Base-by-base conservation (phyloP, 306 rosid species). In the Glycyrrhiza uralensis region DNA sequence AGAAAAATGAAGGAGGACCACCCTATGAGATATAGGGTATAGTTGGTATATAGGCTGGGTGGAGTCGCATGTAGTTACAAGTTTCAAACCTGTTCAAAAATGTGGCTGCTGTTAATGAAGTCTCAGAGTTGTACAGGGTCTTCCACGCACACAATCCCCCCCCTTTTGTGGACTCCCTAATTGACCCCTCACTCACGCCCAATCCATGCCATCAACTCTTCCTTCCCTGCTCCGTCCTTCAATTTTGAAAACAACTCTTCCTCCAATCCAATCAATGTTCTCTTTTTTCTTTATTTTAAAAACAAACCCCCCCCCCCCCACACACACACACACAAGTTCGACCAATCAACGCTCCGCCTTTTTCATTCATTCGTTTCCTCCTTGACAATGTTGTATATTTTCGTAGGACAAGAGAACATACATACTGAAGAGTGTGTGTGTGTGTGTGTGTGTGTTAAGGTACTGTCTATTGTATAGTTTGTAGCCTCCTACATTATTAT, bases 21-120 rank as follows among this genome's bases (percentile, higher is more conserved):
- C 81, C 11, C 88, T 83, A 66, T 4, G 15, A n/a, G n/a, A 38
- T 71, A 7, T 57, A 58, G 76, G 5, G 29, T 62, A 64, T 35
- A 20, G 42, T 3, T 6, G 8, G 14, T 66, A 55, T 69, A 9
- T 55, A 60, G 76, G 6, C 33, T 70, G 58, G 24, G 17, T 9
- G 75, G 75, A 79, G 75, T 79, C 20, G 14, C 66, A 47, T 64
- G 58, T 76, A 72, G 79, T 76, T 76, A 69, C 86, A 72, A 81
- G 86, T 81, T 86, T 79, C 86, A 81, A 81, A 44, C 65, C 63
- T 33, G 68, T 65, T 65, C 55, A 70, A 63, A 71, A 75, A 70
- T 41, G 51, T 54, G 39, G 75, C 69, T 29, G 13, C 14, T 75
- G 52, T 58, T 59, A 59, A 47, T 63, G 61, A 72, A 57, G 45